A percentile compares a stretch with the other conserved stretches of the same genome.
Conservation (phyloP, 2,329 filamentous ascomycete species). For the Epichloe elymi region DNA sequence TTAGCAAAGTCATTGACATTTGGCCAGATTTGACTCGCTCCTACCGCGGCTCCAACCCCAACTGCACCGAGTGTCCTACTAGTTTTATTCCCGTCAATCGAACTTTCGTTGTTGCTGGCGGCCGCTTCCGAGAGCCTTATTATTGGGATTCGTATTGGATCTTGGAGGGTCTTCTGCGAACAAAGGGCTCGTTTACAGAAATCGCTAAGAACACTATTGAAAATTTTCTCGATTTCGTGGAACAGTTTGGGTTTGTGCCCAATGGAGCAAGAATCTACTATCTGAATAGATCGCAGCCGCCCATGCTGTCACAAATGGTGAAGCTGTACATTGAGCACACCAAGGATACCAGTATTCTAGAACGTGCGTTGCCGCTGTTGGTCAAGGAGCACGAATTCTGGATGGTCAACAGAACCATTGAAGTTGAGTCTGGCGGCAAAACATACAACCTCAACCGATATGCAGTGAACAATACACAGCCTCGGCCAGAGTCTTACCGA, state of each 20-base stretch:
- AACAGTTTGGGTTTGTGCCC: slow-evolving; percentile 51
- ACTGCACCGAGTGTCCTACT: slow-evolving; percentile 46
- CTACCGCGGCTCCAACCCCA: slow-evolving; percentile 36
- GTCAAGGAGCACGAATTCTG: slow-evolving; percentile 53
- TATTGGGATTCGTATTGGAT: slow-evolving; percentile 65
- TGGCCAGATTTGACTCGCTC: slow-evolving; percentile 54
- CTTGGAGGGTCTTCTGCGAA: slow-evolving; percentile 50
- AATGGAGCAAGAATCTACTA: slow-evolving; percentile 58
- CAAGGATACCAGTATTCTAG: slow-evolving; percentile 46
- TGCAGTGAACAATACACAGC: slow-evolving; percentile 49
- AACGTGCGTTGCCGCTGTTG: slow-evolving; percentile 47
- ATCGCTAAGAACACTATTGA: slow-evolving; percentile 56
- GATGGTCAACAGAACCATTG: slow-evolving; percentile 44
- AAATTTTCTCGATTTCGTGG: slow-evolving; percentile 55
- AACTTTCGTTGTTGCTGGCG: slow-evolving; percentile 57
- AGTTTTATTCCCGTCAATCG: slow-evolving; percentile 55
- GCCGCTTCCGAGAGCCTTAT: slow-evolving; percentile 58
- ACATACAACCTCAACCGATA: slow-evolving; percentile 46
- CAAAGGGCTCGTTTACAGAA: slow-evolving; percentile 46
- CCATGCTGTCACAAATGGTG: slow-evolving; percentile 53
- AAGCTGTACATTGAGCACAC: slow-evolving; percentile 51
- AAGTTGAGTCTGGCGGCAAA: slow-evolving; percentile 30
- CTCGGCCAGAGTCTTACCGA: slow-evolving; percentile 52
- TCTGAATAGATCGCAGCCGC: slow-evolving; percentile 54
- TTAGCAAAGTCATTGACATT: slow-evolving; percentile 50